Evolutionary conservation across 495 filamentous ascomycete species (phyloP).

Genomic region (Staphylotrichum longicolle): DNA sequence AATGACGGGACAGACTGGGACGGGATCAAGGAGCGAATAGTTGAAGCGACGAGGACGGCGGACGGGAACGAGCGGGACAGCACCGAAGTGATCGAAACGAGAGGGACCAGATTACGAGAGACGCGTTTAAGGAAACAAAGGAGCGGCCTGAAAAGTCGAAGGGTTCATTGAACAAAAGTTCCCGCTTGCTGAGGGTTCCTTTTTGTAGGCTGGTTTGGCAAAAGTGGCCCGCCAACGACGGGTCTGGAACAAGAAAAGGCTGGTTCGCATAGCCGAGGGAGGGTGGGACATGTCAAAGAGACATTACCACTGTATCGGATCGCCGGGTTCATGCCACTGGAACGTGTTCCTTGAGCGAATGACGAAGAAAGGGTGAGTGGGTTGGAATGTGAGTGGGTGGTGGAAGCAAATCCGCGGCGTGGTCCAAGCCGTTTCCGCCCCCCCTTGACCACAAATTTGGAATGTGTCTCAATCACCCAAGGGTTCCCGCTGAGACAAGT

Average conservation of each 20-base stretch:
- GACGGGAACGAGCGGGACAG: constrained; percentile 12
- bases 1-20: neutral
- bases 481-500: constrained; percentile 12
- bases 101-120: constrained; percentile 14
- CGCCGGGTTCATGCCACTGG: constrained; percentile 21
- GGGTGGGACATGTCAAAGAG: constrained; percentile 23
- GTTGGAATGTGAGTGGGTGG: constrained; percentile 26
- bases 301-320: constrained; percentile 23
- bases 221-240: constrained; percentile 15
- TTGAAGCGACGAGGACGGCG: neutral
- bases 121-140: constrained; percentile 30
- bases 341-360: constrained; percentile 19
- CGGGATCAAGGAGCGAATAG: constrained; percentile 3
- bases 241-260: constrained; percentile 23
- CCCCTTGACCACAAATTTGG: constrained; percentile 22
- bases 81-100: constrained; percentile 12
- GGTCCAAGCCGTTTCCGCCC: constrained; percentile 20
- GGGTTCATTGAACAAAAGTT: constrained; percentile 21
- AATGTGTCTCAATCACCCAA: constrained; percentile 21
- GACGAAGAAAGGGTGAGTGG: constrained; percentile 1
- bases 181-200: constrained; percentile 11
- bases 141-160: constrained; percentile 24
- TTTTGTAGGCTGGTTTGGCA: constrained; percentile 17
- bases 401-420: constrained; percentile 12
- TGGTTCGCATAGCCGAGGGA: constrained; percentile 15